Base-by-base conservation (phyloP, 768 basidiomycete genomes). In the Calvatia gigantea region DNA sequence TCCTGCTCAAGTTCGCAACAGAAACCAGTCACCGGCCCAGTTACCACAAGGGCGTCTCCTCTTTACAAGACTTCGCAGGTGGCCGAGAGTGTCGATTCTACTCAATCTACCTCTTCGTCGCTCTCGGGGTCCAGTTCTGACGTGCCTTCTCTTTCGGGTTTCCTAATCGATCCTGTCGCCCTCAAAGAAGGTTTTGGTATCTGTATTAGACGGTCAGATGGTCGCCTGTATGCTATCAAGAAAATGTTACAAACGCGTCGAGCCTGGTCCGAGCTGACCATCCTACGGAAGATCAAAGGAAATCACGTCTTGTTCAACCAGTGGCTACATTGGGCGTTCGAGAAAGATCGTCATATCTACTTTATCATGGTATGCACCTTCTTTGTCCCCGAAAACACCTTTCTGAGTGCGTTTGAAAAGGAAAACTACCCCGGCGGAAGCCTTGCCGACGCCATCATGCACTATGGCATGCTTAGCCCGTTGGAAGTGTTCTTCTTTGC, bases 401-500 rank as follows among this genome's bases (percentile, higher is more conserved):
- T 33, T 33, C 28, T 49, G 37, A 48, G 2, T 27, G 6, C 12
- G 21, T 14, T 11, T 9, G 6, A 4, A 7, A 35, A 76, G 73
- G 74, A 73, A 32, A 69, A 68, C 51, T 70, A 66, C 58, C 68
- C 66, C 19, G 58, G 64, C 32, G 68, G 68, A 14, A 48, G 46
- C n/a, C 59, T 79, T 2, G 42, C 64, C 15, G 64, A 70, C 11
- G 61, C 70, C 17, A 58, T 79, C 17, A 56, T 60, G 19, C 62
- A 59, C 2, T 58, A 71, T 42, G 78, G 75, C 0, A 59, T 69
- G 1, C 54, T 82, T 6, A 60, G 63, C 7, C 63, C 71, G 4
- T 64, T 72, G 4, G 69, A 72, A 12, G 72, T 73, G 1, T 62
- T 67, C 15, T 73, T 78, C 45, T 80, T 77, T 58, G 76, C 77